Evolutionary conservation across 805 yeast species (phyloP).

Genomic region (Yarrowia sp.): DNA sequence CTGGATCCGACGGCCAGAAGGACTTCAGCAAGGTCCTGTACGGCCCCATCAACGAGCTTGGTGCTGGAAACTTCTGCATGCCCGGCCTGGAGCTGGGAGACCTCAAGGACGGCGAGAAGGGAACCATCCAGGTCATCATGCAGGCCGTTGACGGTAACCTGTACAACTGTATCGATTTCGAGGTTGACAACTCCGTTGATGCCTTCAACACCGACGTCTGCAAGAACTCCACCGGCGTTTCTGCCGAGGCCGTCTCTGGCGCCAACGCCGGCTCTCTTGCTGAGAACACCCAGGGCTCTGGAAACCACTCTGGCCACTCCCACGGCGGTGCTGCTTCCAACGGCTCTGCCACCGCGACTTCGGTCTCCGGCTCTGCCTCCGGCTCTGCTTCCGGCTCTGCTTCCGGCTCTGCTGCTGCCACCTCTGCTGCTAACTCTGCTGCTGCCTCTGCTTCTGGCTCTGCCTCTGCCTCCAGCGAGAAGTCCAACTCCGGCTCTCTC

Average conservation of each 20-base stretch:
- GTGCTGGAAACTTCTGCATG: constrained; percentile 46
- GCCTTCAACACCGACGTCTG: constrained; percentile 41
- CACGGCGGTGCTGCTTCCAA: constrained; percentile 9
- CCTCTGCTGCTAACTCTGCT: constrained; percentile 39
- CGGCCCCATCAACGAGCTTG: constrained; percentile 42
- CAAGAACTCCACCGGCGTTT: constrained; percentile 44
- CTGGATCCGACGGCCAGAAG: constrained; percentile 39
- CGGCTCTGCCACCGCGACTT: constrained; percentile 38
- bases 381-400: constrained; percentile 37
- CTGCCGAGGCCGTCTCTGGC: constrained; percentile 43
- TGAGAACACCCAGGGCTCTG: constrained; percentile 37
- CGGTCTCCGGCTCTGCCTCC: constrained; percentile 41
- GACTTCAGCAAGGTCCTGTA: constrained; percentile 43
- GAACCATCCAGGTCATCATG: constrained; percentile 46
- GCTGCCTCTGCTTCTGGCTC: background rate
- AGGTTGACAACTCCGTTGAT: constrained; percentile 42
- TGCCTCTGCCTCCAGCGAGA: constrained; percentile 23
- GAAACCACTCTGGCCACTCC: constrained; percentile 19
- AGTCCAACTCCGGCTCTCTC: constrained; percentile 2
- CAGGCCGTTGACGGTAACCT: constrained; percentile 46
- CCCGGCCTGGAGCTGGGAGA: constrained; percentile 41
- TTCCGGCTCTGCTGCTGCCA: constrained; percentile 10
- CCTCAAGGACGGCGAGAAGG: constrained; percentile 43
- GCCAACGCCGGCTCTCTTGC: constrained; percentile 41
- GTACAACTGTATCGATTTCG: constrained; percentile 47